Conservation (phyloP, 495 filamentous ascomycete genomes). For the Mytilinidion resinicola region DNA sequence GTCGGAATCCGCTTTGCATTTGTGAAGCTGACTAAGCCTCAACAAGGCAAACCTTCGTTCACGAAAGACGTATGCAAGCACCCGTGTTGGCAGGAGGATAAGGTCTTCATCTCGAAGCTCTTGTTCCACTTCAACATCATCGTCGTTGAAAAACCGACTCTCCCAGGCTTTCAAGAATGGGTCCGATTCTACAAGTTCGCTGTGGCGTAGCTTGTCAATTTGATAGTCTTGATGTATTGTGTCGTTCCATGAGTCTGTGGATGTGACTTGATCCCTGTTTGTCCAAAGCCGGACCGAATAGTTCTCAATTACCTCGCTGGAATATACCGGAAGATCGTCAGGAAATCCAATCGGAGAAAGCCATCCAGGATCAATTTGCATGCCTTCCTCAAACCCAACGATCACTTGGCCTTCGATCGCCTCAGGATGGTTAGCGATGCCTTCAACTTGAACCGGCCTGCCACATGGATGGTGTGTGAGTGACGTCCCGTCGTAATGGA, state of each 20-base stretch:
- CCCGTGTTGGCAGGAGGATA: background rate
- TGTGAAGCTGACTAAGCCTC: background rate
- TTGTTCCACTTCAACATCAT: background rate
- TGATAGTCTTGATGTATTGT: background rate
- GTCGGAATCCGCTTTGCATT: background rate
- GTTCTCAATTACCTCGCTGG: background rate
- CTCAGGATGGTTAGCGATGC: background rate
- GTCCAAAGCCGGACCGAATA: background rate
- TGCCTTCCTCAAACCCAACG: background rate
- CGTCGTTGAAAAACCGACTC: background rate
- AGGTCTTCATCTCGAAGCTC: background rate
- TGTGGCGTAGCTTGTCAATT: constrained; percentile 1
- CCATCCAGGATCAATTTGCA: constrained; percentile 1
- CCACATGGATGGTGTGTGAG: background rate
- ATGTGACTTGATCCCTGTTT: background rate
- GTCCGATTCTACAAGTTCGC: background rate
- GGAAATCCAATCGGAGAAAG: constrained; percentile 2
- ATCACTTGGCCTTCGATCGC: constrained; percentile 1
- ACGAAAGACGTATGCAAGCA: constrained; percentile 2
- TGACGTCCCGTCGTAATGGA: background rate
- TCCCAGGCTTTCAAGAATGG: constrained; percentile 1
- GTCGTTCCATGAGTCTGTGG: background rate
- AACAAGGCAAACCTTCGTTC: background rate
- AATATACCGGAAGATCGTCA: background rate
- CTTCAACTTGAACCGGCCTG: background rate